Conservation (phyloP, 2,329 filamentous ascomycete species). For the Tolypocladium paradoxum region DNA sequence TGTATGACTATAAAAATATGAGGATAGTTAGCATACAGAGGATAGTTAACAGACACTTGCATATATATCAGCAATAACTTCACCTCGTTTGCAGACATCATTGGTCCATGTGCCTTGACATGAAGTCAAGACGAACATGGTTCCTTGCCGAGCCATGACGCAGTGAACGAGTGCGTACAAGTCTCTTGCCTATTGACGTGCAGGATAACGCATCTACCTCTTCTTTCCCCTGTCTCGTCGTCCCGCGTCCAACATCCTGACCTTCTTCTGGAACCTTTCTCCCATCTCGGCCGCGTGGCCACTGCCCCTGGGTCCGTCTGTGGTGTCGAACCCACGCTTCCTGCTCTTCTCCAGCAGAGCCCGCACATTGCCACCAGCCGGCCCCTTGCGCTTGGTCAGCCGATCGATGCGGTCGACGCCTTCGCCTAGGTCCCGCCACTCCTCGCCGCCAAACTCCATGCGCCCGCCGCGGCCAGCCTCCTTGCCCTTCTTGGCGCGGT, state of each 20-base stretch:
- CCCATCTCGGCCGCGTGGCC: constrained; percentile 54
- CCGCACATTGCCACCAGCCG: constrained; percentile 41
- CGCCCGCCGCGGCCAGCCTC: constrained; percentile 37
- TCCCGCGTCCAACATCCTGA: constrained; percentile 42
- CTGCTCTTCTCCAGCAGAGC: constrained; percentile 71
- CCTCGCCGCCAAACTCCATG: constrained; percentile 78
- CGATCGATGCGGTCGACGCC: constrained; percentile 79
- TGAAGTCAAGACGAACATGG: background rate
- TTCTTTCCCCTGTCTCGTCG: constrained; percentile 33
- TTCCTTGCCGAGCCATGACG: no score
- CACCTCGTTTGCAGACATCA: background rate
- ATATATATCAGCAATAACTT: background rate
- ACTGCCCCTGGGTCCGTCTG: constrained; percentile 58
- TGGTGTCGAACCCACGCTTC: constrained; percentile 61
- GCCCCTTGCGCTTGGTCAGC: constrained; percentile 61
- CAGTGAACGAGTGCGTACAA: background rate
- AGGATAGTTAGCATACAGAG: background rate
- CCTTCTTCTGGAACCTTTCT: constrained; percentile 61
- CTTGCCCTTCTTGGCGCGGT: constrained; percentile 53
- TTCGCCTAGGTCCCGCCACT: constrained; percentile 78
- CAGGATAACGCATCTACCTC: constrained; percentile 13
- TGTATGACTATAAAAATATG: background rate
- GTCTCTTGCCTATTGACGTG: background rate
- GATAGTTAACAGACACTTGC: background rate
- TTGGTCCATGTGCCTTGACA: background rate